Base-by-base conservation (phyloP, 2,329 filamentous ascomycete species). In the Tolypocladium album region DNA sequence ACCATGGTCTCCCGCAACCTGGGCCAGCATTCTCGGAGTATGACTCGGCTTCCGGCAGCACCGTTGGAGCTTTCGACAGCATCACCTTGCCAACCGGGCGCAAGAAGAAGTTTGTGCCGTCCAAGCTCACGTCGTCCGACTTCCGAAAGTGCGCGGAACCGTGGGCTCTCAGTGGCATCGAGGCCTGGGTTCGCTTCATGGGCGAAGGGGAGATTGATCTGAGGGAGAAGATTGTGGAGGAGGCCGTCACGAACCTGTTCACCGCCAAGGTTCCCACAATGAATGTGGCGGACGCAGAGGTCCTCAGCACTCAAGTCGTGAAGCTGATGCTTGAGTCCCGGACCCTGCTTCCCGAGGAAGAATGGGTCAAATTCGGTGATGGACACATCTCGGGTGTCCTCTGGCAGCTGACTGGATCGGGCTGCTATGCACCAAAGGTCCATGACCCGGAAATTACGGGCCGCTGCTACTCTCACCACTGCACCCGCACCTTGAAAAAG, bases 261-360 rank as follows among this genome's bases (percentile, higher is more conserved):
- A 96, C 90, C 1, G 84, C 90, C 74, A 97, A 97, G 73, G 92
- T 99, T 0, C 92, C 94, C 0, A 99, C 92, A 0, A 97, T 99
- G 91, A 97, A 99, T 67, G 93, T 94, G 50, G 92, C 93, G 7
- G 95, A 99, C 78, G 94, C 94, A 0, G 94, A 99, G 71, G 88
- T 87, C 1, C 79, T 99, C 58, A 90, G 90, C 63, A 83, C 84
- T 61, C 85, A 85, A 47, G 89, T 96, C 0, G 86, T 96, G 2
- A 79, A 85, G 59, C 84, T 87, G 55, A 94, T 99, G 90, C 83
- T 93, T 64, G 81, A 84, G 31, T 85, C 88, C 11, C 88, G 87
- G 45, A 90, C 91, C 13, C 77, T 99, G 39, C 79, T 95, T 6
- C 87, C 88, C 17, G 93, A 97, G 40, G 94, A 99, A 72, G 95